Percentiles rank a stretch among this genome's conserved stretches.
phyloP scores from a whole-genome alignment of 2,329 filamentous ascomycete genomes.

The Aureobasidium sp. region DNA sequence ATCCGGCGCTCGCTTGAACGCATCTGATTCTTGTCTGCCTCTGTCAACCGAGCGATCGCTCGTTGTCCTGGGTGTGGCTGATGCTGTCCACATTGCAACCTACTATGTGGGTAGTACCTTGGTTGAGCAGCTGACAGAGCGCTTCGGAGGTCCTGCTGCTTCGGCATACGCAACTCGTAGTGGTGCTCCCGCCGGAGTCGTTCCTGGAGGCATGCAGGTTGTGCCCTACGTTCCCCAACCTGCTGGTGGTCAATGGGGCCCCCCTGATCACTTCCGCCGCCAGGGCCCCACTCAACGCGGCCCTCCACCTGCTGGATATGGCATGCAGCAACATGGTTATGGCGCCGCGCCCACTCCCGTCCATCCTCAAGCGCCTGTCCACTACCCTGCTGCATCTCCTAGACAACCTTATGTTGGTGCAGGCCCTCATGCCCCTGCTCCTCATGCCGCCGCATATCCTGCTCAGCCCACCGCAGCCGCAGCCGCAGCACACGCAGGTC shows the following conservation, averaged over 20 bases:
- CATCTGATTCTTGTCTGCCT: constrained; percentile 88
- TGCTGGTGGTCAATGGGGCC: constrained; percentile 84
- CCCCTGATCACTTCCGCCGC: constrained; percentile 77
- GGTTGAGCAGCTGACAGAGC: constrained; percentile 91
- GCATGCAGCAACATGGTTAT: constrained; percentile 55
- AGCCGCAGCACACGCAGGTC: constrained; percentile 52
- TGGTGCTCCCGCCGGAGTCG: constrained; percentile 84
- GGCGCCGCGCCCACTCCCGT: constrained; percentile 46
- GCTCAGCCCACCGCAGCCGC: constrained; percentile 41
- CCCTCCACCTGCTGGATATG: constrained; percentile 51
- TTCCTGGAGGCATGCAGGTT: constrained; percentile 97
- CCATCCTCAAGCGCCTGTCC: constrained; percentile 57
- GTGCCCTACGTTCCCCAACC: constrained; percentile 96
- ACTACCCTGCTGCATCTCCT: constrained; percentile 63
- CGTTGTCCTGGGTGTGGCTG: constrained; percentile 93
- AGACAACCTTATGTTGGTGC: constrained; percentile 70
- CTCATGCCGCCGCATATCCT: constrained; percentile 56
- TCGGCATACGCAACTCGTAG: constrained; percentile 97
- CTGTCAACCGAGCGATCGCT: constrained; percentile 96
- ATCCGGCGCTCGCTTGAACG: constrained; percentile 91
- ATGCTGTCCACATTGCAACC: constrained; percentile 96
- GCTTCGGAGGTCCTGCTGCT: constrained; percentile 89
- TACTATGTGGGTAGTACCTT: constrained; percentile 99
- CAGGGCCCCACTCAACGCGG: constrained; percentile 70
- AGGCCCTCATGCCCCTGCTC: constrained; percentile 69